Percentiles rank a stretch among this genome's conserved stretches.
Evolutionary conservation across 768 basidiomycete genomes (phyloP).

Genomic region (Rhodotorula babjevae): DNA sequence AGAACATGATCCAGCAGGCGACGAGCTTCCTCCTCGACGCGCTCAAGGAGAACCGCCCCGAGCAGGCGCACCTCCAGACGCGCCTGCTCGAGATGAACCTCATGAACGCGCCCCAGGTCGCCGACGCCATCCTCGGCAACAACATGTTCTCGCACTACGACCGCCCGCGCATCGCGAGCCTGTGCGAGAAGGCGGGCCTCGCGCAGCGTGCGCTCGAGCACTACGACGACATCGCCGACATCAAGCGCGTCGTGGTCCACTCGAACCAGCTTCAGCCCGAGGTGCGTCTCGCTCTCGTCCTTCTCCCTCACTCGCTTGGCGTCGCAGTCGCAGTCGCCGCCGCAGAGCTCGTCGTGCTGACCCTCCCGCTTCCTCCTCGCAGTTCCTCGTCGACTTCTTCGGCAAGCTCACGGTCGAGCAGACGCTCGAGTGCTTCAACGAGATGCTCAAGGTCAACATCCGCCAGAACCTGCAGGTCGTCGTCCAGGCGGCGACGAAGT

Average conservation of each 20-base stretch:
- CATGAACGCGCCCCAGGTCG: constrained; percentile 93
- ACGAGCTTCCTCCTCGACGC: constrained; percentile 97
- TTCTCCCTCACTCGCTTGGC: no score
- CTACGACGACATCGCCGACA: constrained; percentile 96
- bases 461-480: constrained; percentile 95
- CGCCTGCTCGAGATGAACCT: constrained; percentile 97
- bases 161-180: constrained; percentile 89
- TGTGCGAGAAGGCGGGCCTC: constrained; percentile 96
- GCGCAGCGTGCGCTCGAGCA: constrained; percentile 93
- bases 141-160: constrained; percentile 98
- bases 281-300: constrained; percentile 51
- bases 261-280: constrained; percentile 76
- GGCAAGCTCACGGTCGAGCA: constrained; percentile 95
- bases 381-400: constrained; percentile 98
- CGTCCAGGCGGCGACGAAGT: constrained; percentile 96
- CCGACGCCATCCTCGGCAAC: constrained; percentile 96
- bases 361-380: not conserved
- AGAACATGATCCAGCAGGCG: constrained; percentile 98
- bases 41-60: constrained; percentile 95
- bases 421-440: constrained; percentile 89
- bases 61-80: constrained; percentile 92
- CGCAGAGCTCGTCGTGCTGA: constrained; percentile 15
- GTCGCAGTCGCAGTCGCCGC: no score
- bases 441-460: constrained; percentile 95
- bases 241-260: constrained; percentile 96